A percentile compares a stretch with the other conserved stretches of the same genome.
phyloP scores from a whole-genome alignment of 2,329 filamentous ascomycete species.

The Blastomyces silverae region DNA sequence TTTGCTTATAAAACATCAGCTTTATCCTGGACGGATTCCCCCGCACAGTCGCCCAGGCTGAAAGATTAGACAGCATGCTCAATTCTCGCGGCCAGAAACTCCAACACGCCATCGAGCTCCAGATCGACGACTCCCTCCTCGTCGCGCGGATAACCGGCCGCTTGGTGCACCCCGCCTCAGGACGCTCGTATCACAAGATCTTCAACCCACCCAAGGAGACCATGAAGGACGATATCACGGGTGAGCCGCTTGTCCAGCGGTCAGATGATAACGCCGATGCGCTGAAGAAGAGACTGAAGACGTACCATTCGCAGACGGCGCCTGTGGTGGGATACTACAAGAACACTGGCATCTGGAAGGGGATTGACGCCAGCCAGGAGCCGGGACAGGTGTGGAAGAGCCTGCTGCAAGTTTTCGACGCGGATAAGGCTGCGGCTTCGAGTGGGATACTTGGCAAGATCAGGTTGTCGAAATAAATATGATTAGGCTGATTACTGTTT shows the following conservation, averaged over 20 bases:
- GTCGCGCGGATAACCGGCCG: conserved; percentile 95
- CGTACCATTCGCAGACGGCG: conserved; percentile 88
- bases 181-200: conserved; percentile 94
- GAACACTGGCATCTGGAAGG: conserved; percentile 93
- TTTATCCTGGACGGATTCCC: conserved; percentile 99
- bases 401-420: conserved; percentile 74
- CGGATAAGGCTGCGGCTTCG: conserved; percentile 47
- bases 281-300: conserved; percentile 85
- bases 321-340: conserved; percentile 96
- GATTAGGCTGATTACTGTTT: conserved; percentile 15
- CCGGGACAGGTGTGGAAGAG: conserved; percentile 94
- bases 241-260: conserved; percentile 92
- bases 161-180: conserved; percentile 89
- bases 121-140: conserved; percentile 91
- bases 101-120: conserved; percentile 90
- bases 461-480: conserved; percentile 46
- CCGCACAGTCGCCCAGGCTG: conserved; percentile 88
- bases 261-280: conserved; percentile 96
- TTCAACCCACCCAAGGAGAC: conserved; percentile 94
- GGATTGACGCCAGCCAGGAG: conserved; percentile 91
- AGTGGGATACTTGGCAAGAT: conserved; percentile 49
- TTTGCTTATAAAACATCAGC: conserved; percentile 43
- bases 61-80: conserved; percentile 93
- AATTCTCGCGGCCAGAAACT: conserved; percentile 68
- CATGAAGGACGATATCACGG: conserved; percentile 96